Conservation (phyloP, 257 asterid species). For the Solanum chilense region DNA sequence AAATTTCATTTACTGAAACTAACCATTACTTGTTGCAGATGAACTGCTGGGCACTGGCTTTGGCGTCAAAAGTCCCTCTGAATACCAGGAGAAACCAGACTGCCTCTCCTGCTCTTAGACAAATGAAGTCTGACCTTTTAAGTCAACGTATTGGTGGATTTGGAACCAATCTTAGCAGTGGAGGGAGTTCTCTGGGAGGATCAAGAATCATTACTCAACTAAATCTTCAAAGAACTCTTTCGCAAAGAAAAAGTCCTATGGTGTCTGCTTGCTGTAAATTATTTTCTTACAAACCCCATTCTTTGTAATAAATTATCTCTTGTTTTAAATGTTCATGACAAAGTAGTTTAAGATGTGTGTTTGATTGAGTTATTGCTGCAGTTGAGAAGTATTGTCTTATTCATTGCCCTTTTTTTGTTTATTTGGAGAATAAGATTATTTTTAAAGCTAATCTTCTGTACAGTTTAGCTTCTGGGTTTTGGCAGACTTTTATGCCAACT, state of each 20-base stretch:
- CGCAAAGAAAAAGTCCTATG: constrained; percentile 14
- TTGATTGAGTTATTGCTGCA: neutral
- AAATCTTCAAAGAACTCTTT: constrained; percentile 9
- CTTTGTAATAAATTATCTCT: neutral
- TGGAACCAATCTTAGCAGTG: constrained; percentile 9
- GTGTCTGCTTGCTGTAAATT: constrained; percentile 64
- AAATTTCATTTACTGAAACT: neutral
- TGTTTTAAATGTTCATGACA: neutral
- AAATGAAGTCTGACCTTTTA: constrained; percentile 4
- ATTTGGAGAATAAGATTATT: neutral
- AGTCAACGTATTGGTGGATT: constrained; percentile 9
- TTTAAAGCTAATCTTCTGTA: neutral
- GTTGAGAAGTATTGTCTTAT: neutral
- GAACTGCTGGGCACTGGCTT: neutral
- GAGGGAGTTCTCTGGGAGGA: constrained; percentile 29
- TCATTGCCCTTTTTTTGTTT: neutral
- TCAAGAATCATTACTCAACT: constrained; percentile 18
- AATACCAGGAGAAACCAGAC: neutral
- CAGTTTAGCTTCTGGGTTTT: neutral
- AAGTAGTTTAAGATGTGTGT: neutral
- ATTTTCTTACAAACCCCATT: neutral
- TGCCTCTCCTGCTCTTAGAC: neutral
- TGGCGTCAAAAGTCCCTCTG: neutral
- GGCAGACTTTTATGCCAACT: neutral
- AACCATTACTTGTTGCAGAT: neutral